These are phyloP conservation scores for Mortierella claussenii DNA, from an alignment of 192 early-diverging fungal species.

Conservation along the genomic window DNA sequence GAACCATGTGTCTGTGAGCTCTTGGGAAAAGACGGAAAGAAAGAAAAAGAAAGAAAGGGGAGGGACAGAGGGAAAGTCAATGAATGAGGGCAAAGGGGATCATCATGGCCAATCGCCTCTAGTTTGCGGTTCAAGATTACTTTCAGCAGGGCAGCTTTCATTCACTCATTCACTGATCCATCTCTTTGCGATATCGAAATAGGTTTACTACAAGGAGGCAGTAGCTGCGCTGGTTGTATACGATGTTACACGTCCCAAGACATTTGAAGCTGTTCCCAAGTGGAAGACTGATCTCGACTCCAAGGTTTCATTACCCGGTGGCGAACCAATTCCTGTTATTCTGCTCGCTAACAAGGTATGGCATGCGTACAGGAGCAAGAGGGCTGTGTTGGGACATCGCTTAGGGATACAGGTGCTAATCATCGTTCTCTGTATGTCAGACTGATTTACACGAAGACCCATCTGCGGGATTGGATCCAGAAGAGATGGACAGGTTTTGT, in stretches of 20 bases:
- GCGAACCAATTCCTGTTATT: constrained; percentile 64
- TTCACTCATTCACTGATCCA: neutral
- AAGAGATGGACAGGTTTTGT: constrained; percentile 64
- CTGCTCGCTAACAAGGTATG: constrained; percentile 69
- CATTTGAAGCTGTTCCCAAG: constrained; percentile 65
- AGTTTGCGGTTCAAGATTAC: no score
- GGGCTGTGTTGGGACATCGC: no score
- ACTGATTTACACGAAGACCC: constrained; percentile 58
- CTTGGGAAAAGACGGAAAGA: no score
- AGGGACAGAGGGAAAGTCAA: no score
- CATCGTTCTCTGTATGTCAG: constrained; percentile 20
- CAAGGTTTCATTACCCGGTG: constrained; percentile 65
- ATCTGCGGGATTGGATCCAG: constrained; percentile 32
- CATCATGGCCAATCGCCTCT: no score
- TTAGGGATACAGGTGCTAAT: neutral
- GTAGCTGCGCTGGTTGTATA: constrained; percentile 68
- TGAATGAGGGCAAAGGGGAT: no score
- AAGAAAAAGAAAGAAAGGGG: no score
- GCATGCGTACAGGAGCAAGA: no score
- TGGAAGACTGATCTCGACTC: constrained; percentile 70
- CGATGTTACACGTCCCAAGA: constrained; percentile 65
- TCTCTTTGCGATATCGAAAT: neutral
- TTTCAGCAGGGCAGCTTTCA: neutral
- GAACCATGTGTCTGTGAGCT: no score
- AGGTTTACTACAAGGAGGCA: constrained; percentile 72